Base-by-base conservation (phyloP, 2,329 filamentous ascomycete species). In the Talaromyces sp. region DNA sequence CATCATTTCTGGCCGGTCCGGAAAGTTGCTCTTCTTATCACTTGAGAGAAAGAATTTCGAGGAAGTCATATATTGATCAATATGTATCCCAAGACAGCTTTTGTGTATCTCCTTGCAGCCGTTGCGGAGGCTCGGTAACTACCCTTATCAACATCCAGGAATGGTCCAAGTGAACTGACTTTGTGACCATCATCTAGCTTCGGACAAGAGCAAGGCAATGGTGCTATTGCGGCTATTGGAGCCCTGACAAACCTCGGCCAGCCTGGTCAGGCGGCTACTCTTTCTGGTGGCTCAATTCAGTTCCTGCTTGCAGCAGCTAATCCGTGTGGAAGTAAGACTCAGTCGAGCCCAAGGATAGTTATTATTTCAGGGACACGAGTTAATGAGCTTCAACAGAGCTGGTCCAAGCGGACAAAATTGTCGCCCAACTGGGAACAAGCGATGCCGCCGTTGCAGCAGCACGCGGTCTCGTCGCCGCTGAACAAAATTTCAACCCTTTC, bases 401-500 rank as follows among this genome's bases (percentile, higher is more conserved):
- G 63, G 72, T 73, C 21, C 82, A 84, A 46, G 86, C 84, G 62
- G 86, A 89, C 67, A 69, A 84, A 65, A 86, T 89, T 67, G 78
- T 88, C 61, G 66, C 78, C 8, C 72, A 82, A 55, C 84, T 88
- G 35, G 86, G 86, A 55, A 80, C 74, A 46, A 82, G 83, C 63
- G 72, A 78, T n/a, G 74, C 79, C 61, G 84, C 85, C 63, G 76
- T 89, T 59, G 77, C 80, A 13, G 86, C 83, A 19, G 86, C 86
- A 17, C 80, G 80, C 59, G 81, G 80, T 15, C 78, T 88, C 37
- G 85, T 88, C 13, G 80, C 82, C 25, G 85, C 86, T 3, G 86
- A 88, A 77, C 85, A 87, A 73, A 89, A 89, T 80, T 87, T 87
- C 77, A 89, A 89, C 76, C 84, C 84, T 53, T 88, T 84, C 63